Evolutionary conservation across 805 yeast species (phyloP), one percentile per base, ranked within the genome.

Genomic region (Wickerhamomyces canadensis): DNA sequence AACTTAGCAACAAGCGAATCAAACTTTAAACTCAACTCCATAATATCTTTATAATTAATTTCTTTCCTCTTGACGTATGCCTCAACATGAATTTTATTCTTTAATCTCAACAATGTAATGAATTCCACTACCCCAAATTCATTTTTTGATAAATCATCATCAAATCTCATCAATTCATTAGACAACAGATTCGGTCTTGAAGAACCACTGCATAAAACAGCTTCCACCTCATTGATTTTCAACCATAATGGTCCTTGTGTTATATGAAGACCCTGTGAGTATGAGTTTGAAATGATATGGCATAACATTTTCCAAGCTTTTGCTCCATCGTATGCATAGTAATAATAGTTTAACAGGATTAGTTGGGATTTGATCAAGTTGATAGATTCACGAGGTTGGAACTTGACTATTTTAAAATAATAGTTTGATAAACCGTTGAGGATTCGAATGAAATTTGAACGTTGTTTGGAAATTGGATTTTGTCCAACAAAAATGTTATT

Each of bases 291-390:
- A 4, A 53, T 49, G 6, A 40, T 22, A 19, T 47, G 49, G 14
- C 40, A 47, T 18, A 53, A 23, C 31, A 48, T 23, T 35, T 47
- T 53, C 54, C 54, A 53, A 4, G 52, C 34, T 24, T 44, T 46
- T 23, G 40, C 45, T 31, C 41, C 36, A 19, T 47, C 48, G 26
- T 11, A 42, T 5, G 28, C 30, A 34, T 41, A 48, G 25, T 48
- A 47, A 33, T 43, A 48, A 27, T 47, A 51, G 27, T 47, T 48
- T 3, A 41, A 14, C 19, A 53, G 18, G 4, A 49, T 10, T 1
- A 49, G 17, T 19, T 53, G 57, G 0, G 55, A 38, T 18, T 48
- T 48, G 16, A 53, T 28, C 13, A 45, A 34, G 17, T 28, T 33
- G 1, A 44, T 1, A 2, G 46, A 38, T 16, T 53, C 55, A 0